These are phyloP conservation scores for Coelastrella sp. DNA, from an alignment of 139 green algal species.

Conservation along the genomic window DNA sequence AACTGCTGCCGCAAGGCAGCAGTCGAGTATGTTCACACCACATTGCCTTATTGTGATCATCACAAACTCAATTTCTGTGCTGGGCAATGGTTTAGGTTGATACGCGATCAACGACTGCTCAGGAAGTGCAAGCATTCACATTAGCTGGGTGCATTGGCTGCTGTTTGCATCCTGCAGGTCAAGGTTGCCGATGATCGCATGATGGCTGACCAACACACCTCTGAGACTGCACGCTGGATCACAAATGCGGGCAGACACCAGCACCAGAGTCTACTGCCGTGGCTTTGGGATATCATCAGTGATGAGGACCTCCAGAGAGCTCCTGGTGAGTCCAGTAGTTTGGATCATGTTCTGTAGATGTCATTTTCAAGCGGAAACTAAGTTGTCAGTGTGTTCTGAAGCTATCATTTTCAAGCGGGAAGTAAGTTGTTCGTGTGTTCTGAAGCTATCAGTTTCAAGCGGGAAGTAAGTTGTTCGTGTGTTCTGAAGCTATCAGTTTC, in stretches of 20 bases:
- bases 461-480: too few species aligned
- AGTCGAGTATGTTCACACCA: not conserved
- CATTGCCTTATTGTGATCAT: too few species aligned
- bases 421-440: not conserved
- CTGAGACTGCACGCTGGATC: constrained; percentile 36
- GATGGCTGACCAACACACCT: not conserved
- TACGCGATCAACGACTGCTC: not conserved
- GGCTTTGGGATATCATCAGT: constrained; percentile 44
- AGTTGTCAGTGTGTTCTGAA: not conserved
- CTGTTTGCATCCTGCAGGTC: constrained; percentile 4
- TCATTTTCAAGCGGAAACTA: not conserved
- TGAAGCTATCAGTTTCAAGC: too few species aligned
- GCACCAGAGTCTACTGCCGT: constrained; percentile 45
- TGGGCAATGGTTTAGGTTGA: too few species aligned
- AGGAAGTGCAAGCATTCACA: not conserved
- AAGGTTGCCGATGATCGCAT: constrained; percentile 11
- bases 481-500: too few species aligned
- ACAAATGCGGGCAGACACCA: constrained; percentile 13
- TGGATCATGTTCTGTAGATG: not conserved
- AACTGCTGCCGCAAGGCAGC: constrained; percentile 36
- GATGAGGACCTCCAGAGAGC: constrained; percentile 27
- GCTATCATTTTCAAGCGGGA: not conserved
- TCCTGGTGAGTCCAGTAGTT: constrained; percentile 15
- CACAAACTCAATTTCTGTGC: too few species aligned
- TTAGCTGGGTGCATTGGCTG: not conserved